These are phyloP conservation scores for Monosporozyma aquatica DNA, from an alignment of 805 yeast species.

Conservation along the genomic window DNA sequence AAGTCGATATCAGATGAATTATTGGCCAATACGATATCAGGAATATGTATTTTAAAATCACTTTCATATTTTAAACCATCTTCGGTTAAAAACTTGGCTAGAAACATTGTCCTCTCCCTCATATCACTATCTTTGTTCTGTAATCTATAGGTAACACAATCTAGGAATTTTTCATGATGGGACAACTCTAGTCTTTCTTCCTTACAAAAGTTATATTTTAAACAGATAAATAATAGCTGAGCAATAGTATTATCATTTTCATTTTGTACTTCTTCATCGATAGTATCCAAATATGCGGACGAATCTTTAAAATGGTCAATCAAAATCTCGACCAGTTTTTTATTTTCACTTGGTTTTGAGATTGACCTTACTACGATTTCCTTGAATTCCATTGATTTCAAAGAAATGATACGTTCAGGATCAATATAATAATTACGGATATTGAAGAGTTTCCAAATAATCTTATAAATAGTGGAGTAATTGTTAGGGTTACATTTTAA, in stretches of 20 bases:
- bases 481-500: constrained; percentile 6
- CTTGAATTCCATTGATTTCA: constrained; percentile 14
- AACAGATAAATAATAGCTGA: constrained; percentile 13
- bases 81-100: constrained; percentile 25
- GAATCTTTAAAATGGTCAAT: not conserved
- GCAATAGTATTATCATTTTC: constrained; percentile 16
- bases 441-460: constrained; percentile 11
- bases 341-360: constrained; percentile 8
- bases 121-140: constrained; percentile 14
- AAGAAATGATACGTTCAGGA: constrained; percentile 6
- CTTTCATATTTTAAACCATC: constrained; percentile 24
- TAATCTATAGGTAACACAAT: constrained; percentile 25
- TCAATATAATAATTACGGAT: constrained; percentile 6
- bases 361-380: constrained; percentile 13
- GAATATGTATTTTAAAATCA: constrained; percentile 17
- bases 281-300: not conserved
- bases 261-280: constrained; percentile 6
- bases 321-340: not conserved
- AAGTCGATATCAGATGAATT: constrained; percentile 6
- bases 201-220: constrained; percentile 7
- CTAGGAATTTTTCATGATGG: constrained; percentile 15
- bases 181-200: constrained; percentile 10
- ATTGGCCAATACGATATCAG: constrained; percentile 9
- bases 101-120: constrained; percentile 30
- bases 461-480: constrained; percentile 5